Evolutionary conservation across 1,284 basidiomycete species (phyloP).

Genomic region (Fomitopsis palustris): DNA sequence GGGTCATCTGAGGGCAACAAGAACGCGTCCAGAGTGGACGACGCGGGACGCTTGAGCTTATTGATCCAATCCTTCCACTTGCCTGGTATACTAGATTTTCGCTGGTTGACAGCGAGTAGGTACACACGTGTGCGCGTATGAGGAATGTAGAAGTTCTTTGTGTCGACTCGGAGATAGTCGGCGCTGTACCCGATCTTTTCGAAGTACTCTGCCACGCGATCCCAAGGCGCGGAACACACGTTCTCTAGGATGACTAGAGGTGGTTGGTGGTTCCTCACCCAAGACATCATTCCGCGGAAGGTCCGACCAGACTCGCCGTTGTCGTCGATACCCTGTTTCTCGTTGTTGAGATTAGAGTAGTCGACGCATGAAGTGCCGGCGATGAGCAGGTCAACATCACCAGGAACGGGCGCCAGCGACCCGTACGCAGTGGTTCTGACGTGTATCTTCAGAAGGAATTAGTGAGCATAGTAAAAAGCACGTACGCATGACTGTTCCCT

Average conservation of each 20-base stretch:
- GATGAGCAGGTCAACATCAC: constrained; percentile 86
- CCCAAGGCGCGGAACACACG: constrained; percentile 91
- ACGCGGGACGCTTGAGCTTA: constrained; percentile 78
- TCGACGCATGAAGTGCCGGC: constrained; percentile 97
- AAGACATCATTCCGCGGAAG: constrained; percentile 90
- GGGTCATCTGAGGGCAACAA: constrained; percentile 89
- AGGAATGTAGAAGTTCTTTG: constrained; percentile 92
- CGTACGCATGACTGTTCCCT: constrained; percentile 73
- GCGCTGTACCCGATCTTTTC: constrained; percentile 79
- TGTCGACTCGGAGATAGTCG: constrained; percentile 73
- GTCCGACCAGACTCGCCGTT: constrained; percentile 90
- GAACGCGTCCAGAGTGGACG: constrained; percentile 88
- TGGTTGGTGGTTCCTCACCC: constrained; percentile 86
- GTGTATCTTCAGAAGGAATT: constrained; percentile 4
- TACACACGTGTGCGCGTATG: constrained; percentile 92
- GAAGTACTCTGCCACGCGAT: constrained; percentile 73
- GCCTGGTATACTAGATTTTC: constrained; percentile 54
- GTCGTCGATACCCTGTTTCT: constrained; percentile 85
- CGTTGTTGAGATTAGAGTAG: constrained; percentile 92
- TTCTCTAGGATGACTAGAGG: constrained; percentile 93
- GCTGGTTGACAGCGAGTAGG: constrained; percentile 73
- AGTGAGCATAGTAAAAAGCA: constrained; percentile 7
- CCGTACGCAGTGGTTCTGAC: constrained; percentile 88
- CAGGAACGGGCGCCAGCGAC: constrained; percentile 80
- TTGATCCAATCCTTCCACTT: constrained; percentile 72